Conservation (phyloP, 257 asterid species). For the Schizonepeta tenuifolia region DNA sequence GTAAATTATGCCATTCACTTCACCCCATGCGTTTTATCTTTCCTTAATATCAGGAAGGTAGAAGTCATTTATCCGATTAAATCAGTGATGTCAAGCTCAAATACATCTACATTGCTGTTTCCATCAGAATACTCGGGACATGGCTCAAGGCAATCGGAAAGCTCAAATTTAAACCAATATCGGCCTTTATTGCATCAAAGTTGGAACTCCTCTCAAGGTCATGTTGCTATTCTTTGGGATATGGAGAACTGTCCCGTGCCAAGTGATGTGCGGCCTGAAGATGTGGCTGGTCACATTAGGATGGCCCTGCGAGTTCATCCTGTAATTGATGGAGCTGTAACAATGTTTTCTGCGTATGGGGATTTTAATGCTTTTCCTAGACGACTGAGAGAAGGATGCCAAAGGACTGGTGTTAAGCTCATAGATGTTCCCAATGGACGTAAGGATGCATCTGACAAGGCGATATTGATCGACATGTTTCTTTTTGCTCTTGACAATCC, state of each 20-base stretch:
- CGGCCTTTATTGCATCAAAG: constrained; percentile 43
- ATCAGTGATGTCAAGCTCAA: constrained; percentile 49
- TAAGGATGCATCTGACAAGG: constrained; percentile 97
- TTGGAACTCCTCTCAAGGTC: constrained; percentile 48
- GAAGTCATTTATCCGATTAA: constrained; percentile 9
- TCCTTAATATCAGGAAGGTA: constrained; percentile 38
- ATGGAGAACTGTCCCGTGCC: constrained; percentile 98
- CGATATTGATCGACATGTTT: constrained; percentile 91
- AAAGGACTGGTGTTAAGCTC: constrained; percentile 92
- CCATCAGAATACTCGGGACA: constrained; percentile 45
- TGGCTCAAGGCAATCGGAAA: constrained; percentile 35
- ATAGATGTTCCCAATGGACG: constrained; percentile 90
- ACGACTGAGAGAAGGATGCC: constrained; percentile 88
- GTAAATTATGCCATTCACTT: not conserved
- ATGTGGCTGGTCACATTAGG: constrained; percentile 85
- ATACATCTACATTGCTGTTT: constrained; percentile 37
- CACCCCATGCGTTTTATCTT: constrained; percentile 14
- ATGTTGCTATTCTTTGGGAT: constrained; percentile 93
- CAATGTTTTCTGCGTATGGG: constrained; percentile 78
- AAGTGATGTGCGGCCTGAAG: constrained; percentile 84
- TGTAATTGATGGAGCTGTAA: constrained; percentile 75
- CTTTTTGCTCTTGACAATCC: constrained; percentile 94
- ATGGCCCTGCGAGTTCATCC: constrained; percentile 86
- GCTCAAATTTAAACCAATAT: constrained; percentile 37
- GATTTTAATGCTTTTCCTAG: constrained; percentile 90